Percentiles rank a stretch among this genome's conserved stretches.
Evolutionary conservation across 148 eudicot genomes (phyloP).

Genomic region (Limonium bicolor): DNA sequence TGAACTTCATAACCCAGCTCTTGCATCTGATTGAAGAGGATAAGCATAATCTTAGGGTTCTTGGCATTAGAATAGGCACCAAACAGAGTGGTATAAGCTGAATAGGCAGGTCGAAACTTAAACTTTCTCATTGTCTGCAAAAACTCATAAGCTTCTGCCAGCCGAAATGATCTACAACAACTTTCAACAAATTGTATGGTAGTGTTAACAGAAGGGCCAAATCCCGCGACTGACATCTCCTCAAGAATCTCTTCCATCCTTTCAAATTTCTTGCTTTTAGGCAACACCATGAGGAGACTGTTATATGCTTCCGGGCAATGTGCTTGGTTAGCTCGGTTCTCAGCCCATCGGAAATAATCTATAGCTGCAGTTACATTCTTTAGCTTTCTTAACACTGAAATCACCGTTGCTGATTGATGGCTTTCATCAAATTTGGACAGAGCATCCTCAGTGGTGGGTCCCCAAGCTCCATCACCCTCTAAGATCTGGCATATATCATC

Average conservation of each 20-base stretch:
- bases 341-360: slow-evolving; percentile 73
- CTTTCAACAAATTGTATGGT: slow-evolving; percentile 52
- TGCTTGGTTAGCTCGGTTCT: slow-evolving; percentile 34
- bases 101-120: slow-evolving; percentile 84
- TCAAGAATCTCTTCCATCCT: slow-evolving; percentile 55
- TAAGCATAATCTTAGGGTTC: slow-evolving; percentile 64
- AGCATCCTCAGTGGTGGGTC: slow-evolving; percentile 48
- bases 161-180: slow-evolving; percentile 38
- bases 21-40: slow-evolving; percentile 79
- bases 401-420: slow-evolving; percentile 35
- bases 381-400: slow-evolving; percentile 56
- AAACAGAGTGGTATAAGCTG: slow-evolving; percentile 80
- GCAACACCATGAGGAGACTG: slow-evolving; percentile 70
- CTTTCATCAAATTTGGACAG: slow-evolving; percentile 24
- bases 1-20: slow-evolving; percentile 83
- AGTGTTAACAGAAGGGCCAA: slow-evolving; percentile 51
- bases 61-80: slow-evolving; percentile 52
- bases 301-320: slow-evolving; percentile 78
- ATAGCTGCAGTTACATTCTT: slow-evolving; percentile 50
- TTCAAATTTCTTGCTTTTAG: slow-evolving; percentile 36
- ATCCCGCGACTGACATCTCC: slow-evolving; percentile 88
- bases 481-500: slow-evolving; percentile 52
- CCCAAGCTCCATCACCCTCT: slow-evolving; percentile 68
- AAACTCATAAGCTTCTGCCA: slow-evolving; percentile 45
- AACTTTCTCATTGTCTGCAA: slow-evolving; percentile 69